Percentiles rank a stretch among this genome's conserved stretches.
Conservation (phyloP, 768 basidiomycete genomes). For the Lactarius evosmus region DNA sequence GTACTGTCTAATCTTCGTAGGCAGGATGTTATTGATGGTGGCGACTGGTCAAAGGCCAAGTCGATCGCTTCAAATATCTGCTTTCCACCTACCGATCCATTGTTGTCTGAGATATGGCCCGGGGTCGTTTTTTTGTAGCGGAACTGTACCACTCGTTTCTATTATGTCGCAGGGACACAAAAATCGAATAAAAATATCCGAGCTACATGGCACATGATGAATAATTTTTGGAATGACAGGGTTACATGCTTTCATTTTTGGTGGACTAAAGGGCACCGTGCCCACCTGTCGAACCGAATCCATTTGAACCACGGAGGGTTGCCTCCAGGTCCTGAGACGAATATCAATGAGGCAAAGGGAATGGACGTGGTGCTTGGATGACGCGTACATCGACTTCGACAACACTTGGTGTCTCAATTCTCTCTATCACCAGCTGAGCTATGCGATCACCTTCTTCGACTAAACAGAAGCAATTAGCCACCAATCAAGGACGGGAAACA, state of each 20-base stretch:
- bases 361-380: neutral
- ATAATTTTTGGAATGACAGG: neutral
- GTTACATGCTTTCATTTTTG: no score
- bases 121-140: neutral
- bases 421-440: conserved; percentile 92
- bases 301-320: conserved; percentile 78
- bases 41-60: conserved; percentile 27
- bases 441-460: conserved; percentile 94
- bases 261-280: conserved; percentile 38
- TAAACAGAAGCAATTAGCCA: conserved; percentile 33
- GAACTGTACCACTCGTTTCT: neutral
- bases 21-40: neutral
- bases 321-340: conserved; percentile 69
- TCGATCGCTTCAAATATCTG: conserved; percentile 40
- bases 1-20: neutral
- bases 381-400: conserved; percentile 76
- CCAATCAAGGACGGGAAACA: conserved; percentile 3
- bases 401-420: conserved; percentile 81
- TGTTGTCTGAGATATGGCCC: conserved; percentile 25
- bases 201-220: no score
- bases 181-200: neutral
- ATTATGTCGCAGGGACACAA: neutral
- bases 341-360: conserved; percentile 9
- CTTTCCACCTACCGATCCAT: conserved; percentile 46
- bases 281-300: conserved; percentile 96